Percentiles rank a stretch among this genome's conserved stretches.
phyloP scores from a whole-genome alignment of 208 protist genomes.

The Acanthamoeba divionensis region DNA sequence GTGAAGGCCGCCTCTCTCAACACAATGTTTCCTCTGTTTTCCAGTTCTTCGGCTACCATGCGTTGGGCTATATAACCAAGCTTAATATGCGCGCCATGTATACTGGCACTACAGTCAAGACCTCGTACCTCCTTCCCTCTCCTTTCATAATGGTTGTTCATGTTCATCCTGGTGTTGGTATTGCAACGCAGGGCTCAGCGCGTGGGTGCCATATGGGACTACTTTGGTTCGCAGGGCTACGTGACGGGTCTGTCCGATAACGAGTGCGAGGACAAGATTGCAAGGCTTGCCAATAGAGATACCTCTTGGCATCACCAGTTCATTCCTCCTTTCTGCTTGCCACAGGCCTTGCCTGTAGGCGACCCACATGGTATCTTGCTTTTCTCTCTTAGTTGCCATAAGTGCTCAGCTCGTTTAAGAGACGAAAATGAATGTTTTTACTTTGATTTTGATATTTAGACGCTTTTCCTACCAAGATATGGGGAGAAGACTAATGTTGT shows the following conservation, averaged over 20 bases:
- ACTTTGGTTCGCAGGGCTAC: slow-evolving; percentile 17
- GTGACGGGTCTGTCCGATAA: slow-evolving; percentile 27
- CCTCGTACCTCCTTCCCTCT: too few species aligned
- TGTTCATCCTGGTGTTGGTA: too few species aligned
- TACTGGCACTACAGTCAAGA: neutral
- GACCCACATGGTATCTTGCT: neutral
- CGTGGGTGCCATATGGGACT: slow-evolving; percentile 24
- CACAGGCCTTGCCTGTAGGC: neutral
- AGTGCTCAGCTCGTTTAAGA: too few species aligned
- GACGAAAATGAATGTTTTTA: too few species aligned
- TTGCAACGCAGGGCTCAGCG: too few species aligned
- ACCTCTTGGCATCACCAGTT: slow-evolving; percentile 42
- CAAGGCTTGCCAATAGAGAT: slow-evolving; percentile 7
- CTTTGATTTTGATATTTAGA: too few species aligned
- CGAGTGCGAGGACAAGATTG: slow-evolving; percentile 44
- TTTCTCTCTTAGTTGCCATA: neutral
- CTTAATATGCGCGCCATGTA: slow-evolving; percentile 44
- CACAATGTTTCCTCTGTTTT: slow-evolving; percentile 14
- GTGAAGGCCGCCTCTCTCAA: neutral
- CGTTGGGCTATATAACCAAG: slow-evolving; percentile 32
- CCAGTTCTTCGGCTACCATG: slow-evolving; percentile 46
- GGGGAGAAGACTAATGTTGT: too few species aligned
- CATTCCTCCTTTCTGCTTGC: slow-evolving; percentile 1
- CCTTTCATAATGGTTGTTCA: too few species aligned
- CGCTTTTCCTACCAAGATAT: too few species aligned